Evolutionary conservation across 2,329 filamentous ascomycete species (phyloP).

Genomic region (Calonectria ilicicola): DNA sequence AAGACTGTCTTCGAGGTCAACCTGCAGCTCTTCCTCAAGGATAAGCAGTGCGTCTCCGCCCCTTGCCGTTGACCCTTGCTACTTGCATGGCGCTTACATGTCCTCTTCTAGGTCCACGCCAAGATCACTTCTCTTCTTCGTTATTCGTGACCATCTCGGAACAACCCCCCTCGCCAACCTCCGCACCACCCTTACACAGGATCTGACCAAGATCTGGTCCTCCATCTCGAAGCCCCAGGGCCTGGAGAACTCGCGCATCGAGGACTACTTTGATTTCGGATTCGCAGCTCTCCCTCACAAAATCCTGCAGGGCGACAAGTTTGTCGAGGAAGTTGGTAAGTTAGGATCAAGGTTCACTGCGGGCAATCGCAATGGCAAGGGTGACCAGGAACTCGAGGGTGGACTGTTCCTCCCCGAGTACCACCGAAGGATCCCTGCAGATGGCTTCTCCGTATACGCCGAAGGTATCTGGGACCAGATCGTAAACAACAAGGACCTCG

Average conservation of each 20-base stretch:
- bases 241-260: slow-evolving; percentile 88
- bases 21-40: slow-evolving; percentile 94
- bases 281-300: slow-evolving; percentile 97
- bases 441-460: slow-evolving; percentile 95
- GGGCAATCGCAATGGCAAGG: slow-evolving; percentile 79
- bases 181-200: slow-evolving; percentile 89
- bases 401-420: slow-evolving; percentile 94
- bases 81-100: slow-evolving; percentile 32
- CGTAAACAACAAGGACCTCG: slow-evolving; percentile 97
- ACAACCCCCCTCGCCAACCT: slow-evolving; percentile 91
- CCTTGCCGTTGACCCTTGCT: not conserved
- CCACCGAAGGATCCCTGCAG: slow-evolving; percentile 93
- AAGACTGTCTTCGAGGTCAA: slow-evolving; percentile 99
- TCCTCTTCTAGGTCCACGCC: slow-evolving; percentile 75
- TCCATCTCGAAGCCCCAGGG: slow-evolving; percentile 92
- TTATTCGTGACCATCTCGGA: slow-evolving; percentile 96
- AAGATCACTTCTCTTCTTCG: slow-evolving; percentile 95
- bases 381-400: slow-evolving; percentile 80
- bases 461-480: slow-evolving; percentile 98
- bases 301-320: slow-evolving; percentile 93
- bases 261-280: slow-evolving; percentile 98
- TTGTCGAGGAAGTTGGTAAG: slow-evolving; percentile 82
- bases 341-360: slow-evolving; percentile 85
- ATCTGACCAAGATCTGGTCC: slow-evolving; percentile 91
- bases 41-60: slow-evolving; percentile 77